Evolutionary conservation across 2,329 filamentous ascomycete genomes (phyloP).

Genomic region (Cordyceps cateniannulata): DNA sequence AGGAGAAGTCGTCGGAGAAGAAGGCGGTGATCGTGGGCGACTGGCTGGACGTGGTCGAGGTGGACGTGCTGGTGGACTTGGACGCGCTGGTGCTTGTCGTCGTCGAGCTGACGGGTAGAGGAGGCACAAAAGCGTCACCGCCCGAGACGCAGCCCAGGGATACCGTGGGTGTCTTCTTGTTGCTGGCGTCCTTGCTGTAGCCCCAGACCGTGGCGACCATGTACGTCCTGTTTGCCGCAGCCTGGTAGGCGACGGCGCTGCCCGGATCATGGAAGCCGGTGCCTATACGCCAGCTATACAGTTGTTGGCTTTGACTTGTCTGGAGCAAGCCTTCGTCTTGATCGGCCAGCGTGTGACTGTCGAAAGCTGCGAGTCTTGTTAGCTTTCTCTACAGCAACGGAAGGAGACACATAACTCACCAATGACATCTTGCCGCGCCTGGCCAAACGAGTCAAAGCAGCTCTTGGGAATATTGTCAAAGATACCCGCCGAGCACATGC

Average conservation of each 20-base stretch:
- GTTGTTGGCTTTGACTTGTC: not conserved
- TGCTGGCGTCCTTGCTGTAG: not conserved
- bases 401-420: not conserved
- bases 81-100: too few relatives aligned
- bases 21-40: too few relatives aligned
- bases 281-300: constrained; percentile 1
- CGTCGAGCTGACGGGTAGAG: not conserved
- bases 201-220: constrained; percentile 1
- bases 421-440: not conserved
- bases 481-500: not conserved
- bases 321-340: not conserved
- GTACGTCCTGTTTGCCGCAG: not conserved
- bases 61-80: too few relatives aligned
- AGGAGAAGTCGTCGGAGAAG: too few relatives aligned
- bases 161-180: not conserved
- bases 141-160: not conserved
- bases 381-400: too few relatives aligned
- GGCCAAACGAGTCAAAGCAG: not conserved
- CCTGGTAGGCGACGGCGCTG: not conserved
- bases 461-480: not conserved
- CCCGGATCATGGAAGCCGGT: not conserved
- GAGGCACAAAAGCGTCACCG: not conserved
- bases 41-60: too few relatives aligned
- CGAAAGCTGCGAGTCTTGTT: not conserved
- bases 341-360: not conserved